phyloP scores from a whole-genome alignment of 2,329 filamentous ascomycete species.

The Colletotrichum liaoningense region DNA sequence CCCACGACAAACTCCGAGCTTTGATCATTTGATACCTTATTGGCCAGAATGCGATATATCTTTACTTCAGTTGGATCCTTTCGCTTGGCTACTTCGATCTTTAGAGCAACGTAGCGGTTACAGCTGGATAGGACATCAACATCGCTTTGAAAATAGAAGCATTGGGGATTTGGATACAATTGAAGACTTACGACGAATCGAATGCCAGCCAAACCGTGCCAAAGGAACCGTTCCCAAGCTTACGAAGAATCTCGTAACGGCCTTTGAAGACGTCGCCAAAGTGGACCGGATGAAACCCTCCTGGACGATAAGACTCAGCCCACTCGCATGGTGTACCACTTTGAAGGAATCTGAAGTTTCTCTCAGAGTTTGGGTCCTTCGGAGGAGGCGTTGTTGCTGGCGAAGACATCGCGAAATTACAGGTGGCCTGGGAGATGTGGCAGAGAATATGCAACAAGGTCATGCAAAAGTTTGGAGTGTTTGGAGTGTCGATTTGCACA shows the following conservation, averaged over 20 bases:
- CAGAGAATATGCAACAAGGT: no score
- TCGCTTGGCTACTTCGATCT: constrained; percentile 41
- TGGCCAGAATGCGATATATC: constrained; percentile 33
- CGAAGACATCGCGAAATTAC: not conserved
- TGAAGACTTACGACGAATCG: constrained; percentile 29
- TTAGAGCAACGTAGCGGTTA: constrained; percentile 42
- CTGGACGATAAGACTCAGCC: constrained; percentile 36
- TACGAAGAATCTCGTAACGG: constrained; percentile 40
- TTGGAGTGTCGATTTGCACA: no score
- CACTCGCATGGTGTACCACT: constrained; percentile 18
- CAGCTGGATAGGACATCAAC: not conserved
- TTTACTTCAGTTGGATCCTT: constrained; percentile 20
- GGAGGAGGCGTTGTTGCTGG: not conserved
- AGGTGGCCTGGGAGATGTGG: no score
- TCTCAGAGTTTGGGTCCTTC: not conserved
- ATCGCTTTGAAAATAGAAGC: no score
- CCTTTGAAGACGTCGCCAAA: constrained; percentile 39
- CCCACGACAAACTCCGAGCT: constrained; percentile 33
- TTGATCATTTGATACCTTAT: not conserved
- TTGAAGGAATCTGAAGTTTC: not conserved
- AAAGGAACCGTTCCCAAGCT: constrained; percentile 41
- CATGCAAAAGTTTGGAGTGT: no score
- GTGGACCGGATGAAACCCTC: constrained; percentile 40
- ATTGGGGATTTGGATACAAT: no score
- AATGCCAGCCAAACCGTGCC: constrained; percentile 42